These are phyloP conservation scores for Globisporangium canariense DNA, from an alignment of 352 stramenopile genomes.

Conservation along the genomic window DNA sequence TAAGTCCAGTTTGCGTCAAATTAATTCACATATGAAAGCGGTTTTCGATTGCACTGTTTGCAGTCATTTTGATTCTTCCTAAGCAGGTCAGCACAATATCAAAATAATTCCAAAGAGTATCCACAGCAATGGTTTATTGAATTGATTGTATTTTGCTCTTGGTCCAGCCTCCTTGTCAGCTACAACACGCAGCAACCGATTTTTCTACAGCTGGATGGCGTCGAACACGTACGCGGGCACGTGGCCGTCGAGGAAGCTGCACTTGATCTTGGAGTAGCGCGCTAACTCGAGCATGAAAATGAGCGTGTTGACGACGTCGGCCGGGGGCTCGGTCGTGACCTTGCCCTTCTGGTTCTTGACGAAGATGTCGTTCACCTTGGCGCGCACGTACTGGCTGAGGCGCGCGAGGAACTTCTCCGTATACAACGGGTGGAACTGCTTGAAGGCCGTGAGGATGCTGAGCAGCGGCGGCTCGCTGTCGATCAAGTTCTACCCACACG, in stretches of 20 bases:
- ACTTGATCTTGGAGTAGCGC: slow-evolving; percentile 80
- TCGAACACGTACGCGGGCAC: slow-evolving; percentile 90
- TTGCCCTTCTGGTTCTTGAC: slow-evolving; percentile 56
- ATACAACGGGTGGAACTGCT: slow-evolving; percentile 94
- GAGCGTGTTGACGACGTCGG: slow-evolving; percentile 83
- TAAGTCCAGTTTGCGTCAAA: background rate
- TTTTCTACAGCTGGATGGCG: slow-evolving; percentile 63
- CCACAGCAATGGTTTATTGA: background rate
- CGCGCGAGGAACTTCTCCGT: slow-evolving; percentile 92
- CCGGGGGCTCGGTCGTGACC: slow-evolving; percentile 46
- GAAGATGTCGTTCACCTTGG: slow-evolving; percentile 85
- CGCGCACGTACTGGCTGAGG: slow-evolving; percentile 90
- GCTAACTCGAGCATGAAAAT: slow-evolving; percentile 90
- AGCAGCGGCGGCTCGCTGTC: slow-evolving; percentile 90
- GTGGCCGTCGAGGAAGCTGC: slow-evolving; percentile 74
- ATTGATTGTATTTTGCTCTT: background rate
- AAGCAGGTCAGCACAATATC: background rate
- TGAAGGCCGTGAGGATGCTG: slow-evolving; percentile 90
- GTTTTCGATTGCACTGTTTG: no score
- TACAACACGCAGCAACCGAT: background rate
- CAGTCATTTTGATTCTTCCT: background rate
- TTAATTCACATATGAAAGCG: background rate
- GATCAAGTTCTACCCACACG: slow-evolving; percentile 88
- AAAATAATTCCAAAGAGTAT: background rate
- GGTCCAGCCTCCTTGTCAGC: no score